Base-by-base conservation (phyloP, 805 yeast species). In the Wickerhamiella azymoides region DNA sequence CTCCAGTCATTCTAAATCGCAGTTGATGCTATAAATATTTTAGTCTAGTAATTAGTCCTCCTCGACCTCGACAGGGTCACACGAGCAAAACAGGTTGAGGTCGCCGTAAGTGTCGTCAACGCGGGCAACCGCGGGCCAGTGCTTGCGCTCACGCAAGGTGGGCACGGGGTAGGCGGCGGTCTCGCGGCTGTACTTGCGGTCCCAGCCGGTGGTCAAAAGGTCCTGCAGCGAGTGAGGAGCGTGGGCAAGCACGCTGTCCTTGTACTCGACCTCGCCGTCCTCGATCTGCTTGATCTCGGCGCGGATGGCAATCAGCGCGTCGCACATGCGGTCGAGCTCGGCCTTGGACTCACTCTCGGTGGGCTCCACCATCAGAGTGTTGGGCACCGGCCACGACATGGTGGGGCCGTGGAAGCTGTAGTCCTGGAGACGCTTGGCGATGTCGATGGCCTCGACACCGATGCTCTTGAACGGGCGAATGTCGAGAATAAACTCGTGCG, bases 381-480 rank as follows among this genome's bases (percentile, higher is more conserved):
- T 94, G 5, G 96, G 89, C 43, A 92, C 94, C 9, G 98, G 98
- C 84, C 92, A 92, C 2, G 97, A 92, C 84, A 92, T 79, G 21
- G 98, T 92, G 51, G 98, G 98, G 1, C 96, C 96, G 65, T 92
- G 98, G 77, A 92, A 92, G 0, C 97, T 96, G 62, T 89, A 92
- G 66, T 92, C 98, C 67, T 92, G 97, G 50, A 92, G 72, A 64
- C 98, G 77, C 70, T 92, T 92, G 47, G 98, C 97, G 49, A 92
- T 79, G 62, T 92, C 98, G 55, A 89, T 84, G 17, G 96, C 96
- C 66, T 92, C 96, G 46, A 89, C 71, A 18, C 94, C 94, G 43
- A 74, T 54, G 24, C 70, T 53, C 65, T 88, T 86, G 69, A 80
- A 84, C 28, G 79, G 84, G 62, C 97, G 77, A 52, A 88, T 69